A percentile compares a stretch with the other conserved stretches of the same genome.
phyloP scores from a whole-genome alignment of 164 flowering plant species.

The Magnolia officinalis region DNA sequence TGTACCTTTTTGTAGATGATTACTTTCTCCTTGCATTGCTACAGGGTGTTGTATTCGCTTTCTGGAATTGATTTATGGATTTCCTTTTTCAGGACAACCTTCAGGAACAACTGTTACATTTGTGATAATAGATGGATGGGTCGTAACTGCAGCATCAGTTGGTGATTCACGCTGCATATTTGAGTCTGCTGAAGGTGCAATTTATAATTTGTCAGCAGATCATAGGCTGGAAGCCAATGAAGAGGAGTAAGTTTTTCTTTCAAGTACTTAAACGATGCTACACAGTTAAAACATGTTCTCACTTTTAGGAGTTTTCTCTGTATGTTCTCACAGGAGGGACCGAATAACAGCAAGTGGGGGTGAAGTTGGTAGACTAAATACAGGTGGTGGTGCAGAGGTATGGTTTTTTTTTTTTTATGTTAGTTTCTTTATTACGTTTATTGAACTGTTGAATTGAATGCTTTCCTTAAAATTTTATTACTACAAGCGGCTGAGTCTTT shows the following conservation, averaged over 20 bases:
- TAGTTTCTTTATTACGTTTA: neutral
- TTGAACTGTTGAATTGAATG: neutral
- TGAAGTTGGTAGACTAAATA: conserved; percentile 92
- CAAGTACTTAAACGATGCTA: neutral
- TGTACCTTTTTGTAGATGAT: no score
- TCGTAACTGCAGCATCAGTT: conserved; percentile 93
- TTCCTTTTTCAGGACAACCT: conserved; percentile 53
- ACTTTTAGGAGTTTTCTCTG: conserved; percentile 4
- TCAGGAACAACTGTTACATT: conserved; percentile 98
- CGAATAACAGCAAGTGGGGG: conserved; percentile 94
- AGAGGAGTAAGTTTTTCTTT: conserved; percentile 67
- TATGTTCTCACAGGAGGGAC: conserved; percentile 51
- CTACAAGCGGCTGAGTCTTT: neutral
- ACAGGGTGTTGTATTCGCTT: neutral
- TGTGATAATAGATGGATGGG: conserved; percentile 90
- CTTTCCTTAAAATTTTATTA: neutral
- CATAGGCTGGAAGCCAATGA: conserved; percentile 88
- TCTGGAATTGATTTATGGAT: neutral
- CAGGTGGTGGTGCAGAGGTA: conserved; percentile 96
- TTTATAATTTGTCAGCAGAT: conserved; percentile 81
- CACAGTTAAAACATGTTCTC: neutral
- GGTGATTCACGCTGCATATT: conserved; percentile 94
- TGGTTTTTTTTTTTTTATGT: neutral
- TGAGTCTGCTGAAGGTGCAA: conserved; percentile 89
- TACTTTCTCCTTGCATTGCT: neutral